Evolutionary conservation across 1,284 basidiomycete genomes (phyloP), one percentile per base, ranked within the genome.

Genomic region (Leccinum ponderosum): DNA sequence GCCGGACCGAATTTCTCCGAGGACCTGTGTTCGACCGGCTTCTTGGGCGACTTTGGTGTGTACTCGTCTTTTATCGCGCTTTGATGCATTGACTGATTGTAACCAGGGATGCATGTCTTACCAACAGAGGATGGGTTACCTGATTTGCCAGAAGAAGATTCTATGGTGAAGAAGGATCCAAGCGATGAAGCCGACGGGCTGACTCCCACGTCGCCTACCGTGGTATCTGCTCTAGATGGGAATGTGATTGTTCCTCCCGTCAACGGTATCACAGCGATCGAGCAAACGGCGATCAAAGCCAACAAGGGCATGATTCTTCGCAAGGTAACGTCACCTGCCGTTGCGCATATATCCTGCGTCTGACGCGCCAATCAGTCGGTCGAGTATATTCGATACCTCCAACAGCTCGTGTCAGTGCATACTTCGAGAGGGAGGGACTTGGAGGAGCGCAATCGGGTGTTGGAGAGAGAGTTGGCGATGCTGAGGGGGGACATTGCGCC

Each of bases 231-330:
- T 8, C 50, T 53, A 31, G 47, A 57, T 11, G 55, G 50, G 4
- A 59, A 53, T 27, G 11, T 12, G 2, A 72, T 51, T 7, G 60
- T 56, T 20, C 31, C 35, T 9, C 7, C 29, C 17, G 9, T n/a
- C 20, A 57, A 31, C 20, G 62, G 48, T 6, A 42, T 15, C 5
- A 5, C 33, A 2, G 6, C 27, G 1, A 59, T 66, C n/a, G 81
- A 73, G 22, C 65, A 66, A 31, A 61, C 67, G 47, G 69, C 66
- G 27, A 75, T 91, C 54, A 94, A 94, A 72, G 93, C 93, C 50
- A 95, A 95, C 77, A 95, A 95, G 80, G 93, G 93, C 44, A 91
- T 94, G 85, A 94, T 95, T 57, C 76, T 95, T 44, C 77, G 90
- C 66, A 94, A 94, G 73, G 71, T 75, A 35, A 47, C 0, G 58